phyloP scores from a whole-genome alignment of 768 basidiomycete species.

The Arthromyces matolae region DNA sequence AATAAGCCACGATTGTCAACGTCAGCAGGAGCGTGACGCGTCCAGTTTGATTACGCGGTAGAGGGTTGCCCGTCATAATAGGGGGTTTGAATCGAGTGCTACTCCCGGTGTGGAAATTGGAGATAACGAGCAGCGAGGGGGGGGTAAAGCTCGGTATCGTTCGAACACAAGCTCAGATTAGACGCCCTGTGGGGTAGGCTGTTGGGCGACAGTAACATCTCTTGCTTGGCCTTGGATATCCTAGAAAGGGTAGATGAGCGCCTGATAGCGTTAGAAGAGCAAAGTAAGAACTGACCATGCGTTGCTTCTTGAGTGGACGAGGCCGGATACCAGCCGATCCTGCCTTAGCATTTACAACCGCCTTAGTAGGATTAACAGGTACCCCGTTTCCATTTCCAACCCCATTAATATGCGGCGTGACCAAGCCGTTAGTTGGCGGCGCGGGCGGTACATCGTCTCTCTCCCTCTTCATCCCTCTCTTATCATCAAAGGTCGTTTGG shows the following conservation, averaged over 20 bases:
- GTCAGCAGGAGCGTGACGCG: not conserved
- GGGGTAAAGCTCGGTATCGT: not conserved
- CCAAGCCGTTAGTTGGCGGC: slow-evolving; percentile 24
- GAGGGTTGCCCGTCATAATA: not conserved
- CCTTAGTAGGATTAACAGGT: slow-evolving; percentile 24
- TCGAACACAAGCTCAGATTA: slow-evolving; percentile 21
- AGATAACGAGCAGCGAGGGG: not conserved
- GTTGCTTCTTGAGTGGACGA: slow-evolving; percentile 72
- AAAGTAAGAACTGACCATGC: slow-evolving; percentile 50
- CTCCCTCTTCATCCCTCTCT: slow-evolving; percentile 41
- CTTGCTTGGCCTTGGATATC: slow-evolving; percentile 63
- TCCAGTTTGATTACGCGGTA: slow-evolving; percentile 4
- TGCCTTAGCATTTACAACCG: slow-evolving; percentile 50
- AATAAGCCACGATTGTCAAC: not conserved
- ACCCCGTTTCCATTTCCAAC: slow-evolving; percentile 14
- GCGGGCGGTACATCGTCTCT: slow-evolving; percentile 29
- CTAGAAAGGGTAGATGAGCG: slow-evolving; percentile 27
- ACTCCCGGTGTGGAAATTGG: not conserved
- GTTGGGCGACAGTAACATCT: slow-evolving; percentile 60
- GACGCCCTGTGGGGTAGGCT: slow-evolving; percentile 71
- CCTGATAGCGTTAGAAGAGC: slow-evolving; percentile 5
- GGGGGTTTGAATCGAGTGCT: not conserved
- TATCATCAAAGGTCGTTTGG: slow-evolving; percentile 13
- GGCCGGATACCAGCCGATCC: slow-evolving; percentile 57
- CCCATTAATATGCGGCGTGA: slow-evolving; percentile 19